Evolutionary conservation across 257 asterid genomes (phyloP), one percentile per base, ranked within the genome.

Genomic region (Capsicum rhomboideum): DNA sequence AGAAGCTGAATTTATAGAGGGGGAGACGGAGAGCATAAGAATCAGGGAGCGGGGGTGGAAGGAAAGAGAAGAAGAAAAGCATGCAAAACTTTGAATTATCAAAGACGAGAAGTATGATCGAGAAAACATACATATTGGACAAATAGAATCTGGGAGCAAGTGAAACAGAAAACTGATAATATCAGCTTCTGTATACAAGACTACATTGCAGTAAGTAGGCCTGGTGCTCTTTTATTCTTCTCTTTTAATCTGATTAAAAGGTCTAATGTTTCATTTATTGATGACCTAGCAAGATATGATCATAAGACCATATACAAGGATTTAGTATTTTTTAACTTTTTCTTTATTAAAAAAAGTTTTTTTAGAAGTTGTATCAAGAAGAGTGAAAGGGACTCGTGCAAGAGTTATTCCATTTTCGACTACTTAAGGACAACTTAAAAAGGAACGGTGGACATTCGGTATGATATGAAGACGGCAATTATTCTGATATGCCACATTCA

Each of bases 1-100:
- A 82, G 85, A 40, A 59, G 82, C 75, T 68, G 82, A 82, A 54
- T 61, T 85, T 77, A 86, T 83, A 37, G 74, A 18, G 83, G 40
- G 40, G 4, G 80, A 75, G 42, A 46, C 42, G 12, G 18, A 64
- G 71, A 26, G 69, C 14, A 3, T 2, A 4, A 61, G 37, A 23
- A 12, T 2, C 17, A 10, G 80, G 37, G 37, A 23, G 13, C 1
- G 40, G 58, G 17, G 21, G 21, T 44, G 58, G 21, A 74, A 44
- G 34, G 2, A 23, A 10, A 59, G 28, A 59, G 68, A 23, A 10
- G 34, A 10, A 21, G 16, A 59, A 23, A 23, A 61, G 37, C 17
- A 3, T 61, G 6, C 59, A 20, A 56, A n/a, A n/a, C 6, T 0
- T 61, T 21, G 16, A 23, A 59, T 61, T 23, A 61, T 10, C 68